Evolutionary conservation across 768 basidiomycete species (phyloP).

Genomic region (Dacryopinax primogenitus): DNA sequence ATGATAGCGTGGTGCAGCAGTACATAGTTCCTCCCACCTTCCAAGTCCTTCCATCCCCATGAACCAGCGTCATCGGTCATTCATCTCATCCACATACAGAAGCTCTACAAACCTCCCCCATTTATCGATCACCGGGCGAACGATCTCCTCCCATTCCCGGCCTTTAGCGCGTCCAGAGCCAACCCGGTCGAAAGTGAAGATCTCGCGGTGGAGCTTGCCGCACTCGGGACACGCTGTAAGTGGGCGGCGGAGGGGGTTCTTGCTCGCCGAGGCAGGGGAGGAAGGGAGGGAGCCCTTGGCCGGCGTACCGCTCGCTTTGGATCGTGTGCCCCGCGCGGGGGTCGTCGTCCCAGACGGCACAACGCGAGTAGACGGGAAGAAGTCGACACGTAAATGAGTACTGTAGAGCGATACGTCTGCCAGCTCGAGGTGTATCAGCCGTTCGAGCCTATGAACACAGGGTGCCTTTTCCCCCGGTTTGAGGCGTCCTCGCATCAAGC

Average conservation of each 20-base stretch:
- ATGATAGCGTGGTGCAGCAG: too few relatives aligned
- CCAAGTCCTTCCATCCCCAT: too few relatives aligned
- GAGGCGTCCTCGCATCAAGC: conserved; percentile 51
- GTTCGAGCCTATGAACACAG: conserved; percentile 62
- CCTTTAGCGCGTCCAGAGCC: conserved; percentile 38
- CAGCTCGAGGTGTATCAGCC: conserved; percentile 69
- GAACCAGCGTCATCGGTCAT: neutral
- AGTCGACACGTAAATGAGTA: conserved; percentile 39
- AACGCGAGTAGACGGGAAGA: neutral
- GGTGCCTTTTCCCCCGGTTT: conserved; percentile 47
- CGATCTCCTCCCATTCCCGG: conserved; percentile 60
- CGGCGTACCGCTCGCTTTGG: conserved; percentile 7
- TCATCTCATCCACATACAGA: neutral
- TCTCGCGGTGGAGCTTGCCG: conserved; percentile 56
- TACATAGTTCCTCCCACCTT: too few relatives aligned
- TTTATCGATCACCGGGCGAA: conserved; percentile 60
- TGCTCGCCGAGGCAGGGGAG: neutral
- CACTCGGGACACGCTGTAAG: conserved; percentile 18
- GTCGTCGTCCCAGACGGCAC: neutral
- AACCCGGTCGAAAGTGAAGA: conserved; percentile 54
- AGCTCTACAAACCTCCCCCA: conserved; percentile 55
- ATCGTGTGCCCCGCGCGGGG: neutral
- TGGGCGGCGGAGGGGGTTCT: neutral
- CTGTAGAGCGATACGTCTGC: conserved; percentile 48
- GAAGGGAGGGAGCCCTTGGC: neutral